phyloP scores from a whole-genome alignment of 441 rosid genomes.

The Isatis lusitanica region DNA sequence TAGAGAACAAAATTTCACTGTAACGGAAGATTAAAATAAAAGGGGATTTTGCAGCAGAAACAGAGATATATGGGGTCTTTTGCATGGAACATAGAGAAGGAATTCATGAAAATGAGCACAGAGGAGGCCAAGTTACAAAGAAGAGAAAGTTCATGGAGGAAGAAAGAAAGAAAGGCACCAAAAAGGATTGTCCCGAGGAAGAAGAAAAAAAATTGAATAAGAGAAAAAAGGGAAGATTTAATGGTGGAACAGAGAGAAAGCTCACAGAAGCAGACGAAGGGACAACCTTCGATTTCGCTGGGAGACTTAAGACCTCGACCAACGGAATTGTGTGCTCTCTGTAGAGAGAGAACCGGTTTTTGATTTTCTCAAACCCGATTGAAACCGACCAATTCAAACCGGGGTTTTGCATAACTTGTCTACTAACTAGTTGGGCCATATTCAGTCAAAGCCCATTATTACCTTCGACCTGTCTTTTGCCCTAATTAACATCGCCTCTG shows the following conservation, averaged over 20 bases:
- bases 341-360: constrained; percentile 29
- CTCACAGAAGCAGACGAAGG: constrained; percentile 33
- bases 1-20: constrained; percentile 27
- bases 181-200: constrained; percentile 7
- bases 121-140: constrained; percentile 34
- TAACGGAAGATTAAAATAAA: constrained; percentile 18
- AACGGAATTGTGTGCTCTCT: constrained; percentile 38
- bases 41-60: constrained; percentile 6
- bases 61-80: neutral
- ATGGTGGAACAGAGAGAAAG: constrained; percentile 43
- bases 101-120: constrained; percentile 31
- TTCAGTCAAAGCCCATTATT: neutral
- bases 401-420: neutral
- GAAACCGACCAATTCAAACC: neutral
- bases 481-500: constrained; percentile 28
- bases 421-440: constrained; percentile 1
- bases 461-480: neutral
- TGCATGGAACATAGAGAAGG: constrained; percentile 19
- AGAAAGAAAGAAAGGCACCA: constrained; percentile 2
- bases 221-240: constrained; percentile 32
- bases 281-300: constrained; percentile 36
- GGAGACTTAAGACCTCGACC: constrained; percentile 29
- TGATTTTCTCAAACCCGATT: neutral
- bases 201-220: constrained; percentile 22
- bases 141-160: constrained; percentile 37